These are phyloP conservation scores for Canna indica DNA, from an alignment of 176 grass and related monocot species.

Conservation along the genomic window DNA sequence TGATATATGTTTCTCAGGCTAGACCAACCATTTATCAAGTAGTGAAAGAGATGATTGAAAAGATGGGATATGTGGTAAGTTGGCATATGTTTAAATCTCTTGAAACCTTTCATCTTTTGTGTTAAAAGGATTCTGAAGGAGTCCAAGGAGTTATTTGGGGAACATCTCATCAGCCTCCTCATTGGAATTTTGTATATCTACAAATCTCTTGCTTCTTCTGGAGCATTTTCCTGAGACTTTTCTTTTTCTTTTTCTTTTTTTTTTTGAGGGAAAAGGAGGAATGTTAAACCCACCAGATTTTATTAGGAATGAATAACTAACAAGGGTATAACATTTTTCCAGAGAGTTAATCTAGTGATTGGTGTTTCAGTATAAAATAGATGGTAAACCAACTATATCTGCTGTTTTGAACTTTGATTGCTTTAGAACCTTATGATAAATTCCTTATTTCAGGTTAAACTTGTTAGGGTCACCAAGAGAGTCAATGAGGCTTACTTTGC, in stretches of 20 bases:
- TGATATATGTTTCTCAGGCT: slow-evolving; percentile 35
- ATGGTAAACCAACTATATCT: not conserved
- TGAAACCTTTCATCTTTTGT: not conserved
- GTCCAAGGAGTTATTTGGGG: slow-evolving; percentile 8
- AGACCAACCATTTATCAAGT: slow-evolving; percentile 91
- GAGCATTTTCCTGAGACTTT: not conserved
- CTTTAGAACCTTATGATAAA: not conserved
- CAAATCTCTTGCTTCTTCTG: not conserved
- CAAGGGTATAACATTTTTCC: too few species aligned
- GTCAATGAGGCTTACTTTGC: slow-evolving; percentile 75
- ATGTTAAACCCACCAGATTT: too few species aligned
- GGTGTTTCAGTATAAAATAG: not conserved
- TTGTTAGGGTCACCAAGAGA: slow-evolving; percentile 85
- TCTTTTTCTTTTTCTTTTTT: too few species aligned
- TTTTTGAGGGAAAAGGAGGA: too few species aligned
- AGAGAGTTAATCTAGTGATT: too few species aligned
- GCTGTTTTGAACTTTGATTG: not conserved
- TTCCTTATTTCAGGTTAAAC: slow-evolving; percentile 45
- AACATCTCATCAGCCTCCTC: not conserved
- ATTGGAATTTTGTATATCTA: not conserved
- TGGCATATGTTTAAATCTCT: not conserved
- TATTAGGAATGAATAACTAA: too few species aligned
- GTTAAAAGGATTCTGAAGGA: not conserved
- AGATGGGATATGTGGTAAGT: slow-evolving; percentile 75
- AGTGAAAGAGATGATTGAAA: slow-evolving; percentile 67